Evolutionary conservation across 768 basidiomycete species (phyloP), one percentile per base, ranked within the genome.

Genomic region (Antrodiella citrinella): DNA sequence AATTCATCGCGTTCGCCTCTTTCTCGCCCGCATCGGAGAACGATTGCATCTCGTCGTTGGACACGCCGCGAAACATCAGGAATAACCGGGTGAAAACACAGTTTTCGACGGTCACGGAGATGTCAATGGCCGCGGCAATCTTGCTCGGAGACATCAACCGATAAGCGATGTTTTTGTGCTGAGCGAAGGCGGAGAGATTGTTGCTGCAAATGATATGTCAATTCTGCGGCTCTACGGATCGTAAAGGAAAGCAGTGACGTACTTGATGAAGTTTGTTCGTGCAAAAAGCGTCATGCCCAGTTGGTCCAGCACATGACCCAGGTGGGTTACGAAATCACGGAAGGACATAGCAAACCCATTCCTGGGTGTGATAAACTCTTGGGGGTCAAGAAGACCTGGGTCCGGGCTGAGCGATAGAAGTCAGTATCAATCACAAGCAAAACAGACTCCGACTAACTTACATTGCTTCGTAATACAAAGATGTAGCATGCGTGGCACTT

Each of bases 321-420:
- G 67, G 60, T 92, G 90, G 5, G 83, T 81, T 42, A 91, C 72
- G 56, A 91, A 92, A 61, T 90, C 86, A 39, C 74, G 71, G 64
- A 84, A 82, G 1, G 86, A 75, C 87, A 92, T 88, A 0, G 89
- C 90, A 57, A 81, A 92, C 54, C 90, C 83, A 60, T 91, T 92
- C 44, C 85, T 77, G 7, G 87, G 86, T 1, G 83, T 80, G 53
- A 92, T 80, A 59, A 86, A 87, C 50, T 87, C 84, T 48, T 75
- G 74, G 3, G 88, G 87, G 59, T 91, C 86, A 35, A 90, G 69
- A 78, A 86, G 81, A 7, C 68, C 67, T 13, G 83, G 78, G 51
- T 92, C 88, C 0, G 90, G 90, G 59, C 90, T 92, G 57, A n/a
- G 15, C 18, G 15, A 41, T 19, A 41, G 23, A 51, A 12, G 7